Percentiles rank a stretch among this genome's conserved stretches.
These are phyloP conservation scores for Colletotrichum acutatum DNA, from an alignment of 2,329 filamentous ascomycete species.

Conservation along the genomic window DNA sequence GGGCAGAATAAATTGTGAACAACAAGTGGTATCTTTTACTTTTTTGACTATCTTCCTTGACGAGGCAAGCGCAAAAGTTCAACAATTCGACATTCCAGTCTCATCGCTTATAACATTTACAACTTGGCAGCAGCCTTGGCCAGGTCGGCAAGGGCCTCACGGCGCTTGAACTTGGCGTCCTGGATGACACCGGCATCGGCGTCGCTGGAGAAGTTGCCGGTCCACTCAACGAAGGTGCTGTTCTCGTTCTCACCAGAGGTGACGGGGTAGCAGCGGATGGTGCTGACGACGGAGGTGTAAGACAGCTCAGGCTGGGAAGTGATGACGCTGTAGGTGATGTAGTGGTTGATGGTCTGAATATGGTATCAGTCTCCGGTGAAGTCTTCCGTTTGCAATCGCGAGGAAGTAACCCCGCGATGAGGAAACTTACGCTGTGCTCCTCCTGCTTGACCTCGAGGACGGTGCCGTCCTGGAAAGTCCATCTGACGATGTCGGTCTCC, in stretches of 20 bases:
- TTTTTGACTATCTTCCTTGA: neutral
- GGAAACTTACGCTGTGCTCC: conserved; percentile 71
- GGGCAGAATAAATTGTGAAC: neutral
- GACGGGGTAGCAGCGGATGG: conserved; percentile 72
- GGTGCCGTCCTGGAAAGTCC: conserved; percentile 77
- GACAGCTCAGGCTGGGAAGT: conserved; percentile 71
- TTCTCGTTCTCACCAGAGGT: conserved; percentile 74
- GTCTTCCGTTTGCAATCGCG: neutral
- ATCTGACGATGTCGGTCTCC: conserved; percentile 76
- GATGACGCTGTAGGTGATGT: conserved; percentile 80
- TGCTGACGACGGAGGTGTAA: conserved; percentile 75
- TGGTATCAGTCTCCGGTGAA: neutral
- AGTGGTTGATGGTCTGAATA: conserved; percentile 74
- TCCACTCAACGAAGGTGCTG: conserved; percentile 76
- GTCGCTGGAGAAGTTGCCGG: conserved; percentile 76
- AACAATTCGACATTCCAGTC: neutral
- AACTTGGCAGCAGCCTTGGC: conserved; percentile 59
- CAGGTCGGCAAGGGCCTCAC: conserved; percentile 75
- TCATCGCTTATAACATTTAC: neutral
- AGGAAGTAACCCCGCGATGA: neutral
- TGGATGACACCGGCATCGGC: conserved; percentile 78
- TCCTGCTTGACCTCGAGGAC: conserved; percentile 80
- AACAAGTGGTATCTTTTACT: conserved; percentile 13
- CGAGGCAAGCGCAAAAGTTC: neutral
- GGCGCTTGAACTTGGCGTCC: conserved; percentile 81